Evolutionary conservation across 768 basidiomycete genomes (phyloP).

Genomic region (Mrakia gelida): DNA sequence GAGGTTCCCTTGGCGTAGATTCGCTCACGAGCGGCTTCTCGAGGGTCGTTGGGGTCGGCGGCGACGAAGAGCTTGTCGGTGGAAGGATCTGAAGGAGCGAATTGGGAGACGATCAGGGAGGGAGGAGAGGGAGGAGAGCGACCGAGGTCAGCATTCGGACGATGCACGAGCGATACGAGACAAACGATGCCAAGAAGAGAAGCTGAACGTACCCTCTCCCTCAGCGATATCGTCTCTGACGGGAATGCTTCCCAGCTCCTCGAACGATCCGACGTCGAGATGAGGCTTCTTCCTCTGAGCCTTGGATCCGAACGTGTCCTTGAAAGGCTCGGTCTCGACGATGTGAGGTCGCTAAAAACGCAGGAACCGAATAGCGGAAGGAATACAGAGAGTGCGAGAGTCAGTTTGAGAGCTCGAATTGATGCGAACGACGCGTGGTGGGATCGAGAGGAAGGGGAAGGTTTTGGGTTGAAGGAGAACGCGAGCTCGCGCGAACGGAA

Average conservation of each 20-base stretch:
- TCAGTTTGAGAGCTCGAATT: background rate
- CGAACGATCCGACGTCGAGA: conserved; percentile 83
- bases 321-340: conserved; percentile 90
- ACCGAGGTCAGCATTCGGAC: background rate
- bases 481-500: background rate
- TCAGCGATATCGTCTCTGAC: conserved; percentile 30
- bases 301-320: conserved; percentile 91
- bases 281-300: conserved; percentile 86
- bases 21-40: conserved; percentile 60
- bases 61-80: conserved; percentile 23
- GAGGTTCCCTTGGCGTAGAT: conserved; percentile 95
- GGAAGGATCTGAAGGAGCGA: conserved; percentile 36
- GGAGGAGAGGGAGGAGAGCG: background rate
- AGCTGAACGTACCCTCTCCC: background rate
- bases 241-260: conserved; percentile 61
- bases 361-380: background rate
- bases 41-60: conserved; percentile 21
- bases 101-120: background rate
- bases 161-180: background rate
- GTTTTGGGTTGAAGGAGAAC: background rate
- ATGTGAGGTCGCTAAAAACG: conserved; percentile 72
- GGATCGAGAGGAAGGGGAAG: background rate
- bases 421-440: background rate
- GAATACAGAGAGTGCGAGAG: background rate
- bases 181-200: no score